These are phyloP conservation scores for Claviceps fusiformis DNA, from an alignment of 2,329 filamentous ascomycete species.

Conservation along the genomic window DNA sequence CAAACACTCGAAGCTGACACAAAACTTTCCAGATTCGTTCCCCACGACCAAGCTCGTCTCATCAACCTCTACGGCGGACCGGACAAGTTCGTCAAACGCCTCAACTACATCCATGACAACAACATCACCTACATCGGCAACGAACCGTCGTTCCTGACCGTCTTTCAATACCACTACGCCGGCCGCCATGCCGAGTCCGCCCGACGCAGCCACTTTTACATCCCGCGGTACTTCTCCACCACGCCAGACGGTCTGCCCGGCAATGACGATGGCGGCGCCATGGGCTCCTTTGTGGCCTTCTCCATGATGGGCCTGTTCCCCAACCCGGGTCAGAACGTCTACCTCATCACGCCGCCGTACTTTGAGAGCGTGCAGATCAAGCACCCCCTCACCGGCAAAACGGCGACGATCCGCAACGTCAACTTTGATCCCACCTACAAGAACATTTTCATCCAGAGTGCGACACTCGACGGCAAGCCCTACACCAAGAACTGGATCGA, in stretches of 20 bases:
- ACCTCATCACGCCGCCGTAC: constrained; percentile 57
- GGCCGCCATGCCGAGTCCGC: constrained; percentile 46
- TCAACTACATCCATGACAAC: constrained; percentile 51
- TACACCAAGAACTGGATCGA: constrained; percentile 55
- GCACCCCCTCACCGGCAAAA: constrained; percentile 43
- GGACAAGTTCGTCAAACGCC: constrained; percentile 39
- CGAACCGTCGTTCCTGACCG: constrained; percentile 44
- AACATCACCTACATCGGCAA: constrained; percentile 55
- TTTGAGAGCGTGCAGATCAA: constrained; percentile 47
- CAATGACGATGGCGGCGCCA: constrained; percentile 58
- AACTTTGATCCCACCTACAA: constrained; percentile 48
- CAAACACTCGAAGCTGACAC: neutral
- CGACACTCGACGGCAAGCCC: constrained; percentile 43
- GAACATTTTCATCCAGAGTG: constrained; percentile 51
- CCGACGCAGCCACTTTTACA: constrained; percentile 46
- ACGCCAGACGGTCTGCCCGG: constrained; percentile 48
- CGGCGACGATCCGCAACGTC: constrained; percentile 43
- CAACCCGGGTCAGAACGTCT: constrained; percentile 54
- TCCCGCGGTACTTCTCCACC: constrained; percentile 49
- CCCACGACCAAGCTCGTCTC: constrained; percentile 38
- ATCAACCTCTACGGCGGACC: constrained; percentile 48
- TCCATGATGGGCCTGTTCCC: constrained; percentile 60
- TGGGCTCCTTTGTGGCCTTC: constrained; percentile 53
- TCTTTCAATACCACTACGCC: constrained; percentile 58
- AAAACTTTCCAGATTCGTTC: constrained; percentile 27